Conservation (phyloP, 495 filamentous ascomycete genomes). For the Aspergillus wentii region DNA sequence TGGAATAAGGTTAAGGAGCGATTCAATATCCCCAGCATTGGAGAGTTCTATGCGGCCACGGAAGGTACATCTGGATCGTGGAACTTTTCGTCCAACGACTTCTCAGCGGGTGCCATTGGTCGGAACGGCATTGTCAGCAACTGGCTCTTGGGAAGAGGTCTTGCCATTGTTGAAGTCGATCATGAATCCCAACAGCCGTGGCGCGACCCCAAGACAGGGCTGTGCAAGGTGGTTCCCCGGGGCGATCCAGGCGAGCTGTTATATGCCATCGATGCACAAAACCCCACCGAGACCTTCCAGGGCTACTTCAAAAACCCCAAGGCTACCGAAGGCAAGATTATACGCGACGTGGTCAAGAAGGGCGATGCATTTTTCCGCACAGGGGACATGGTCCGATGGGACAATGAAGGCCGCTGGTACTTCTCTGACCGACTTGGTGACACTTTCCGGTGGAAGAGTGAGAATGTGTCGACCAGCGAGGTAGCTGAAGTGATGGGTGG, state of each 20-base stretch:
- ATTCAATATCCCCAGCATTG: constrained; percentile 74
- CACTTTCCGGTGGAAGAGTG: constrained; percentile 92
- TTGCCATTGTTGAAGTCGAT: constrained; percentile 69
- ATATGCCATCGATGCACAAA: constrained; percentile 60
- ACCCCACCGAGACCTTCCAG: constrained; percentile 67
- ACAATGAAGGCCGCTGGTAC: constrained; percentile 68
- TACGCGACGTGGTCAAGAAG: constrained; percentile 70
- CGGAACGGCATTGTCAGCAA: constrained; percentile 61
- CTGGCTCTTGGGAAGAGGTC: constrained; percentile 41
- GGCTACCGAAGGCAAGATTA: constrained; percentile 73
- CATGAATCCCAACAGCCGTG: constrained; percentile 63
- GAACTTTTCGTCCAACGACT: constrained; percentile 74
- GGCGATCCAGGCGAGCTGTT: constrained; percentile 80
- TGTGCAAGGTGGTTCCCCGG: constrained; percentile 55
- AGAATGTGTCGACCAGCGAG: constrained; percentile 86
- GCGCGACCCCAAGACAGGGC: constrained; percentile 66
- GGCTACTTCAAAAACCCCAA: constrained; percentile 78
- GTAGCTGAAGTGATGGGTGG: constrained; percentile 63
- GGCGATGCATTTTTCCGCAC: constrained; percentile 86
- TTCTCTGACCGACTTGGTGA: constrained; percentile 92
- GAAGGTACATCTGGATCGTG: constrained; percentile 70
- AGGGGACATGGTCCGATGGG: constrained; percentile 74
- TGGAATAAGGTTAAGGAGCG: constrained; percentile 86
- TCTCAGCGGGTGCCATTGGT: constrained; percentile 75
- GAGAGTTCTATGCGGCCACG: constrained; percentile 88